Evolutionary conservation across 768 basidiomycete genomes (phyloP), one percentile per base, ranked within the genome.

Genomic region (Hygrocybe punicea): DNA sequence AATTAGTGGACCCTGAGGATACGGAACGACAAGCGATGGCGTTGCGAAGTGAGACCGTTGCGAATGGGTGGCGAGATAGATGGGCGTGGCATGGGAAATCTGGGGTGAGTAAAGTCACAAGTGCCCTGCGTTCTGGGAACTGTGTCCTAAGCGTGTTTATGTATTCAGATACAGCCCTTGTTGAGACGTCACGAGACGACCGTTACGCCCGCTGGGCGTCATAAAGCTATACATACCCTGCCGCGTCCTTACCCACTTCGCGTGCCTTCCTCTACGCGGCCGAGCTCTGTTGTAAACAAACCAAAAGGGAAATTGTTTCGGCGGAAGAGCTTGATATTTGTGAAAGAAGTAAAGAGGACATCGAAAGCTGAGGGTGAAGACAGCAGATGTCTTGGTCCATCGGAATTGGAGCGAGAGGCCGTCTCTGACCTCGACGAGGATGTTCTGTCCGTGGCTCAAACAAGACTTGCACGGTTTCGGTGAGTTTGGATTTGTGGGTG

Each of bases 61-160:
- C 81, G 19, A 73, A 68, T 46, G 84, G 81, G 17, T 84, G 84
- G 84, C 74, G 78, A 73, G 70, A 77, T 9, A 75, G 73, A 53
- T 85, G 81, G 81, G 75, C 77, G 14, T 60, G 50, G 13, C 23
- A 23, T 63, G 33, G 24, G 17, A 54, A 54, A 45, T 16, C 73
- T 14, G 42, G 35, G 33, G 53, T 66, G 62, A 60, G 65, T 67
- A 50, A 70, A 64, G 51, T 68, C 63, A 59, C 70, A 57, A 74
- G 76, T n/a, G 75, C 70, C 45, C 45, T 23, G 7, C 21, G 21
- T 47, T n/a, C 21, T 6, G 23, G 40, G 6, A 16, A 6, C 45
- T 47, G 2, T 47, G 45, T 19, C 17, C 23, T 19, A 47, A 47
- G 5, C n/a, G 16, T 29, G 67, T 57, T 72, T 73, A 50, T 75